phyloP scores from a whole-genome alignment of 805 yeast species.

The Ogataea allantospora region DNA sequence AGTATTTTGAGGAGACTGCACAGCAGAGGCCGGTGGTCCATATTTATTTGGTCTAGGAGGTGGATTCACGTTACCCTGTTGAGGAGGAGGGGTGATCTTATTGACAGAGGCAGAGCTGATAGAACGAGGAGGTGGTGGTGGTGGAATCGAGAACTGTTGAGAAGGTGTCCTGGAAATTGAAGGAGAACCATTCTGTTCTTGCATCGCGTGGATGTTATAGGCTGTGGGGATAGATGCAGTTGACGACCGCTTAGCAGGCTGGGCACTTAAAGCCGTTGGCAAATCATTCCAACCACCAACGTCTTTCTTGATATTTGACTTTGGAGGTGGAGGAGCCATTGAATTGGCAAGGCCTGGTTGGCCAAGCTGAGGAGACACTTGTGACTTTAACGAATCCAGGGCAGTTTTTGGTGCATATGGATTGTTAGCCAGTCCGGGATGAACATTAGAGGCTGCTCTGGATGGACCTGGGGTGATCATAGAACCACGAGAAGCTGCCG shows the following conservation, averaged over 20 bases:
- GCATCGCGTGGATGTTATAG: conserved; percentile 23
- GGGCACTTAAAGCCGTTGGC: conserved; percentile 43
- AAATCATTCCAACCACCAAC: conserved; percentile 74
- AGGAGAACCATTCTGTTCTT: conserved; percentile 16
- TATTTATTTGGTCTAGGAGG: conserved; percentile 22
- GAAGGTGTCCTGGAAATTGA: conserved; percentile 30
- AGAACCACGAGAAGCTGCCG: conserved; percentile 8
- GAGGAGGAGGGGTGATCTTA: conserved; percentile 15
- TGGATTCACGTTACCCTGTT: conserved; percentile 8
- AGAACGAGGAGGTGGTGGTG: conserved; percentile 33
- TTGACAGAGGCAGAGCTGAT: conserved; percentile 22
- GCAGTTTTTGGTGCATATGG: conserved; percentile 39
- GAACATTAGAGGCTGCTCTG: conserved; percentile 7
- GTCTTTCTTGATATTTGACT: conserved; percentile 38
- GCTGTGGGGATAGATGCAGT: conserved; percentile 27
- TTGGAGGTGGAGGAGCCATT: conserved; percentile 25
- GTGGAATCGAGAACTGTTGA: conserved; percentile 29
- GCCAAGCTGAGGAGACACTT: conserved; percentile 20
- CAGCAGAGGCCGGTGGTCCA: conserved; percentile 20
- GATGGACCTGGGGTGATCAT: conserved; percentile 16
- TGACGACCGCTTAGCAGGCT: conserved; percentile 29
- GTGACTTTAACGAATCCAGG: conserved; percentile 31
- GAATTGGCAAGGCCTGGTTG: conserved; percentile 9
- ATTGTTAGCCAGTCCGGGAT: conserved; percentile 18
- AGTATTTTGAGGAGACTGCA: conserved; percentile 27